A percentile compares a stretch with the other conserved stretches of the same genome.
Conservation (phyloP, 257 asterid genomes). For the Petunia axillaris region DNA sequence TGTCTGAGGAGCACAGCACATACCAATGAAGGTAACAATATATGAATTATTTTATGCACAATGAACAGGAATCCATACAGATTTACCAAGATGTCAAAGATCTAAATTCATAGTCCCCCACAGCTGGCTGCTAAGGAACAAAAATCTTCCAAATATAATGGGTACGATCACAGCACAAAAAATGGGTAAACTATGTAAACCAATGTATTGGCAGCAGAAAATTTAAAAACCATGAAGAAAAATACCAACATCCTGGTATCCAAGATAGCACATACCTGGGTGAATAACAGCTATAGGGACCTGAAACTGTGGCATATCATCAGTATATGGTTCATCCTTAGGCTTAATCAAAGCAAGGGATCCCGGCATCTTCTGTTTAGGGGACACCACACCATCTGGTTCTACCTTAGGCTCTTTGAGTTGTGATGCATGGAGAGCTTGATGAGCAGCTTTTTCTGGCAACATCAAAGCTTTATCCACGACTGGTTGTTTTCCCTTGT, state of each 20-base stretch:
- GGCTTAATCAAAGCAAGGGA: conserved; percentile 46
- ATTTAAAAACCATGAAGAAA: conserved; percentile 2
- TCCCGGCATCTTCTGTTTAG: conserved; percentile 35
- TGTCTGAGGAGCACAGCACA: conserved; percentile 11
- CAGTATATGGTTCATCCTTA: conserved; percentile 64
- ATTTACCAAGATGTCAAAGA: neutral
- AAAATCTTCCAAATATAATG: conserved; percentile 3
- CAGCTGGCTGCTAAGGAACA: neutral
- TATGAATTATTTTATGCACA: conserved; percentile 11
- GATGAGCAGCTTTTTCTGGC: conserved; percentile 37
- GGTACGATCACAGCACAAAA: neutral
- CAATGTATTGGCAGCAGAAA: neutral
- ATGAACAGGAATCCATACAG: neutral
- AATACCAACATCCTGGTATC: neutral
- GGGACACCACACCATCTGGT: conserved; percentile 28
- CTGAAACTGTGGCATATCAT: conserved; percentile 43
- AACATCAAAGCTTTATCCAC: conserved; percentile 37
- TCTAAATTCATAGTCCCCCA: neutral
- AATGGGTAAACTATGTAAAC: conserved; percentile 26
- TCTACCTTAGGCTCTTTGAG: conserved; percentile 46
- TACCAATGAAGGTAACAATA: neutral
- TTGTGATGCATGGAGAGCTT: conserved; percentile 37
- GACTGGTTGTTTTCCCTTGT: conserved; percentile 47
- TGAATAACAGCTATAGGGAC: conserved; percentile 48
- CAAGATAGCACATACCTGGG: conserved; percentile 54